A percentile compares a stretch with the other conserved stretches of the same genome.
These are phyloP conservation scores for Petunia hybrid DNA, from an alignment of 305 asterid genomes.

Conservation along the genomic window DNA sequence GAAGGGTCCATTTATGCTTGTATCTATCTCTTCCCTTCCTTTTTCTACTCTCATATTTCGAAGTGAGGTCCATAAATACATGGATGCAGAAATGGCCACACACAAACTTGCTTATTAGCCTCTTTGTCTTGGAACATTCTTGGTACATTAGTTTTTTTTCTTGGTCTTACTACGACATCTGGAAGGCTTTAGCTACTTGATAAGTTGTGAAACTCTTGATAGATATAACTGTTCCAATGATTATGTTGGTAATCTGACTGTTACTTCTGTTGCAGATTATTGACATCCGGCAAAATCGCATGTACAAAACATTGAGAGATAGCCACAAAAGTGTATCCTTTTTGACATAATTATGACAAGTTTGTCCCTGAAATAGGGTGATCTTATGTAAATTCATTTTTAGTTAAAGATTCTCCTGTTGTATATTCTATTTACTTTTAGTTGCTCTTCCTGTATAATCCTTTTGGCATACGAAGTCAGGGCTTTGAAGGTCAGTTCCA, in stretches of 20 bases:
- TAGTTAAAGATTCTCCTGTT: background rate
- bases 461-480: background rate
- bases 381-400: background rate
- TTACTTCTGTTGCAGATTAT: slow-evolving; percentile 67
- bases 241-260: slow-evolving; percentile 28
- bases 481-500: background rate
- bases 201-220: background rate
- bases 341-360: slow-evolving; percentile 2
- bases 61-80: background rate
- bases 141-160: background rate
- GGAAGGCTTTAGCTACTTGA: background rate
- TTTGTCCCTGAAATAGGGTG: background rate
- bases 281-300: slow-evolving; percentile 74
- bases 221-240: slow-evolving; percentile 16
- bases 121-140: background rate
- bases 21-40: background rate
- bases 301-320: slow-evolving; percentile 85
- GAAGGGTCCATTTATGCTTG: background rate
- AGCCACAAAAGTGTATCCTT: slow-evolving; percentile 92
- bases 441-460: background rate
- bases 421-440: slow-evolving; percentile 2
- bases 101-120: background rate
- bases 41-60: background rate
- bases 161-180: background rate
- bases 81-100: background rate